Evolutionary conservation across 768 basidiomycete species (phyloP).

Genomic region (Suillus brevipes): DNA sequence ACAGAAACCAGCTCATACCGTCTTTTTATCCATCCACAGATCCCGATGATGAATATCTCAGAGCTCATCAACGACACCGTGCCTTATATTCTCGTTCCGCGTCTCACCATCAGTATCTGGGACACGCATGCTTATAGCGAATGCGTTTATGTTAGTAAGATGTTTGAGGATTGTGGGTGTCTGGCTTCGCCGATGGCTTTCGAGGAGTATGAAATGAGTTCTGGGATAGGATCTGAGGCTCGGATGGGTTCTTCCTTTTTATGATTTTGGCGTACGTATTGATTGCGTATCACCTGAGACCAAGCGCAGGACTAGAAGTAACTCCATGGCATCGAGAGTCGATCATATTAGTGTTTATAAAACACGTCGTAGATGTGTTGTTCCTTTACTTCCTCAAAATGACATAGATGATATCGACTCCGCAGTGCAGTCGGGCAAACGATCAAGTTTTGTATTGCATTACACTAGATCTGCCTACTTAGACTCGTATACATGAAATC

Average conservation of each 20-base stretch:
- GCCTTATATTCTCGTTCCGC: not conserved
- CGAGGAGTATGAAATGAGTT: not conserved
- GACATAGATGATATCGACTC: not conserved
- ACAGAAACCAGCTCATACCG: not conserved
- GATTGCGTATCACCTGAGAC: not conserved
- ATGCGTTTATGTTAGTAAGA: not conserved
- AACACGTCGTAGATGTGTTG: no score
- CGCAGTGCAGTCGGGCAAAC: no score
- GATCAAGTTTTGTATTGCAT: no score
- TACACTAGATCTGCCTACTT: not conserved
- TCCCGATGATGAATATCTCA: not conserved
- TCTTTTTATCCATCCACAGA: not conserved
- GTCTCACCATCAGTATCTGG: constrained; percentile 3
- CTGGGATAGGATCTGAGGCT: not conserved
- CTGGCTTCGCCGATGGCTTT: not conserved
- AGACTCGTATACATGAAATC: not conserved
- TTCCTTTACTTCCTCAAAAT: not conserved
- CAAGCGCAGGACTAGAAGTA: not conserved
- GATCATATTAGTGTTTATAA: no score
- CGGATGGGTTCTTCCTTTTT: not conserved
- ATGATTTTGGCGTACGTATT: not conserved
- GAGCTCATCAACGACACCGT: not conserved
- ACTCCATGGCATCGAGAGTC: not conserved
- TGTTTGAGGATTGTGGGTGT: not conserved
- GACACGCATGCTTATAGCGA: not conserved